Percentiles rank a stretch among this genome's conserved stretches.
Evolutionary conservation across 306 rosid species (phyloP).

Genomic region (Cicer bijugum): DNA sequence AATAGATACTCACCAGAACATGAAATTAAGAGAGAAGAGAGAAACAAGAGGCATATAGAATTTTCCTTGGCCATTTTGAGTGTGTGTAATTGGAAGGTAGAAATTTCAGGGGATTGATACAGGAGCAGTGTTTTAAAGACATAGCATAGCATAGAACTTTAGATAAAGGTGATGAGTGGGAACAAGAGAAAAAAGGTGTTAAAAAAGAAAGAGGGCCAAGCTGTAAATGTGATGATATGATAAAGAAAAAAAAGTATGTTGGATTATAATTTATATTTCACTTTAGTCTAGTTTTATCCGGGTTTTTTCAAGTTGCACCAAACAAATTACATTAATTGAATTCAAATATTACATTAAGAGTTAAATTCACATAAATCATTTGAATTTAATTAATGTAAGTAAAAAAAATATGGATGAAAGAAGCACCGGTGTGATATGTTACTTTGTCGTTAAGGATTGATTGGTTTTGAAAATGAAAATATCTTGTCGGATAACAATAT

Average conservation of each 20-base stretch:
- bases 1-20: constrained; percentile 68
- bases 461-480: constrained; percentile 41
- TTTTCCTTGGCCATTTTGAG: constrained; percentile 66
- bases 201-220: constrained; percentile 48
- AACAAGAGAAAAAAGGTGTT: constrained; percentile 41
- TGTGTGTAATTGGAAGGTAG: constrained; percentile 40
- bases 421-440: constrained; percentile 12
- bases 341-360: too few species aligned
- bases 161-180: constrained; percentile 53
- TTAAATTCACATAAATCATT: too few species aligned
- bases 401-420: too few species aligned
- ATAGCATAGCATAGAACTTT: constrained; percentile 33
- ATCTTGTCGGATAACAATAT: constrained; percentile 24
- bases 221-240: constrained; percentile 52
- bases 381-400: too few species aligned
- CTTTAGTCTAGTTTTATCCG: constrained; percentile 40
- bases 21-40: constrained; percentile 57
- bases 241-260: constrained; percentile 47
- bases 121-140: constrained; percentile 56
- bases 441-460: constrained; percentile 70
- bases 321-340: too few species aligned
- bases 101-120: constrained; percentile 50
- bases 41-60: constrained; percentile 56
- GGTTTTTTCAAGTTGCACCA: too few species aligned
- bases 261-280: constrained; percentile 32